Evolutionary conservation across 306 rosid genomes (phyloP).

Genomic region (Morella rubra): DNA sequence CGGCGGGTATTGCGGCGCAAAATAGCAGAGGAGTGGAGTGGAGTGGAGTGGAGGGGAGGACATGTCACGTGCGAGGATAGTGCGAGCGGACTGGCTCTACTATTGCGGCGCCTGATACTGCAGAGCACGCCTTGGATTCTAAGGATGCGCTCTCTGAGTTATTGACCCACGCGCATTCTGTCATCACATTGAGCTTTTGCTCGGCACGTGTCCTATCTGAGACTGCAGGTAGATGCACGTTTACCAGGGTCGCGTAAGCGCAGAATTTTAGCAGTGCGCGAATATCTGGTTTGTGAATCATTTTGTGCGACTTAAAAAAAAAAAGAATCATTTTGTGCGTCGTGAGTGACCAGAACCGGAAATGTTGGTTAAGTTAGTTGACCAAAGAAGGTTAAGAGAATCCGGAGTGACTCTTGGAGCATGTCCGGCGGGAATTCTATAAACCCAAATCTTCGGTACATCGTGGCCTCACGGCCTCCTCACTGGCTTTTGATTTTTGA

Average conservation of each 20-base stretch:
- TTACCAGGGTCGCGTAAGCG: not conserved
- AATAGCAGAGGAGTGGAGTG: constrained; percentile 21
- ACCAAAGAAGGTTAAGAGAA: constrained; percentile 28
- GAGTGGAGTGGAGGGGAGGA: not conserved
- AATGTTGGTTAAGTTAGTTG: constrained; percentile 41
- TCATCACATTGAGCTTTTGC: too few species aligned
- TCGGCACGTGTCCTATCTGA: not conserved
- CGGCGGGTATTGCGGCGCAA: constrained; percentile 34
- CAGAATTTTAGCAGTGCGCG: not conserved
- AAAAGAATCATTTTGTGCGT: too few species aligned
- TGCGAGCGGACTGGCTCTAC: constrained; percentile 21
- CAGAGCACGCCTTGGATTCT: constrained; percentile 7
- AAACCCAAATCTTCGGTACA: too few species aligned
- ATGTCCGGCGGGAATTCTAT: constrained; percentile 9
- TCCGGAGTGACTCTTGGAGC: constrained; percentile 8
- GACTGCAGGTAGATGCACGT: not conserved
- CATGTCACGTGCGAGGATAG: constrained; percentile 35
- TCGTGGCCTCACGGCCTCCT: too few species aligned
- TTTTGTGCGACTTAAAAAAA: too few species aligned
- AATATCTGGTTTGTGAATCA: too few species aligned
- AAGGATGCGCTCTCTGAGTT: not conserved
- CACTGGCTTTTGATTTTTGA: too few species aligned
- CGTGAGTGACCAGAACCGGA: not conserved
- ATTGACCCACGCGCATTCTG: constrained; percentile 6
- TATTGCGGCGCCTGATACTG: constrained; percentile 64